Evolutionary conservation across 805 yeast species (phyloP), one percentile per base, ranked within the genome.

Genomic region (Lipomyces chichibuensis): DNA sequence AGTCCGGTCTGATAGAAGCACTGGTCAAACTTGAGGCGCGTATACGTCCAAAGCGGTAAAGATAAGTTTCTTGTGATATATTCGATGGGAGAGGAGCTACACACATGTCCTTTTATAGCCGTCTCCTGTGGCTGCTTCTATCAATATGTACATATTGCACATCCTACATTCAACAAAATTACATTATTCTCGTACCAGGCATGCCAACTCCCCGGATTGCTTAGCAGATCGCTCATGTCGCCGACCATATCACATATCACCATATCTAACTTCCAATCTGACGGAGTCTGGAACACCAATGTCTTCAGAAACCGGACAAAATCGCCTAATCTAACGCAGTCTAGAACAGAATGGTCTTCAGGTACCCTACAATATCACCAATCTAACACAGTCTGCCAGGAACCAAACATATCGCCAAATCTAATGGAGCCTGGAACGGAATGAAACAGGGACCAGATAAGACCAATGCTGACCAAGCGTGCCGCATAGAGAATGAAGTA

Each of bases 181-280:
- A 49, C 53, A 49, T 49, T 49, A n/a, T 27, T 49, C 53, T 49
- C 53, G 53, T 49, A 49, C 53, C 53, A 49, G 53, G 53, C 4
- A 49, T 37, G 43, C 13, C 17, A 37, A 37, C 43, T 37, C 39
- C 2, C 39, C 39, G 43, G 43, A 0, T 37, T 37, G 43, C 43
- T 37, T 37, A 37, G 43, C 43, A 37, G 13, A 37, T 37, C 43
- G 43, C 43, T 37, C 43, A 37, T 0, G 17, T 37, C 0, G 1
- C 43, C 43, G 43, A 37, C 17, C 14, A 37, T 37, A 35, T 35
- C n/a, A n/a, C n/a, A n/a, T n/a, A n/a, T n/a, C n/a, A n/a, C n/a
- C n/a, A n/a, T n/a, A n/a, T n/a, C n/a, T n/a, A n/a, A n/a, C n/a
- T n/a, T n/a, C n/a, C n/a, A n/a, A n/a, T n/a, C n/a, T n/a, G n/a